Evolutionary conservation across 441 rosid genomes (phyloP).

Genomic region (Sinapis alba): DNA sequence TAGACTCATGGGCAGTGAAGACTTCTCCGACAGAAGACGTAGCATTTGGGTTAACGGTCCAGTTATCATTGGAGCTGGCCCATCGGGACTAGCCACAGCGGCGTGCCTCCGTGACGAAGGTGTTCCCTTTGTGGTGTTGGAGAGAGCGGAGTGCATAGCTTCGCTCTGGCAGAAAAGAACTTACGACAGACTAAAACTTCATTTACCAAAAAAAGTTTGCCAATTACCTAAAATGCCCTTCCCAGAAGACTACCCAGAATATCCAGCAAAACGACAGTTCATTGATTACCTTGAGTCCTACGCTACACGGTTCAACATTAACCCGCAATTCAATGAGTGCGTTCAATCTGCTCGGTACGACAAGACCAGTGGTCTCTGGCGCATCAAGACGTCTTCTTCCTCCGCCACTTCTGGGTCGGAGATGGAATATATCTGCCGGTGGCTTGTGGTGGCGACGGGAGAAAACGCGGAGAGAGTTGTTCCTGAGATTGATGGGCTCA

Average conservation of each 20-base stretch:
- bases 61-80: slow-evolving; percentile 58
- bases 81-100: slow-evolving; percentile 54
- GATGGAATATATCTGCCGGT: slow-evolving; percentile 42
- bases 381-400: slow-evolving; percentile 37
- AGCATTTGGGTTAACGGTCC: slow-evolving; percentile 86
- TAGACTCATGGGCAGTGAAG: slow-evolving; percentile 31
- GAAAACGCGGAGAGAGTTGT: slow-evolving; percentile 40
- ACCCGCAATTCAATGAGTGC: slow-evolving; percentile 37
- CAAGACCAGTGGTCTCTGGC: slow-evolving; percentile 35
- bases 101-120: slow-evolving; percentile 45
- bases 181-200: slow-evolving; percentile 54
- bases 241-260: slow-evolving; percentile 40
- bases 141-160: slow-evolving; percentile 53
- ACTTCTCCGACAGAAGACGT: slow-evolving; percentile 39
- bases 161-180: slow-evolving; percentile 59
- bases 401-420: neutral
- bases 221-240: slow-evolving; percentile 48
- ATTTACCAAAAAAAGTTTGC: slow-evolving; percentile 53
- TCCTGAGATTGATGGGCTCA: slow-evolving; percentile 47
- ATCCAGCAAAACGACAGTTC: slow-evolving; percentile 38
- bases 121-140: slow-evolving; percentile 47
- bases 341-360: slow-evolving; percentile 41
- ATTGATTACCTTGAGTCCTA: slow-evolving; percentile 45
- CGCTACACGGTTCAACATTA: slow-evolving; percentile 39
- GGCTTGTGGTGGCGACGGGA: slow-evolving; percentile 50